These are phyloP conservation scores for Triticum monococcum DNA, from an alignment of 176 grass and related monocot species.

Conservation along the genomic window DNA sequence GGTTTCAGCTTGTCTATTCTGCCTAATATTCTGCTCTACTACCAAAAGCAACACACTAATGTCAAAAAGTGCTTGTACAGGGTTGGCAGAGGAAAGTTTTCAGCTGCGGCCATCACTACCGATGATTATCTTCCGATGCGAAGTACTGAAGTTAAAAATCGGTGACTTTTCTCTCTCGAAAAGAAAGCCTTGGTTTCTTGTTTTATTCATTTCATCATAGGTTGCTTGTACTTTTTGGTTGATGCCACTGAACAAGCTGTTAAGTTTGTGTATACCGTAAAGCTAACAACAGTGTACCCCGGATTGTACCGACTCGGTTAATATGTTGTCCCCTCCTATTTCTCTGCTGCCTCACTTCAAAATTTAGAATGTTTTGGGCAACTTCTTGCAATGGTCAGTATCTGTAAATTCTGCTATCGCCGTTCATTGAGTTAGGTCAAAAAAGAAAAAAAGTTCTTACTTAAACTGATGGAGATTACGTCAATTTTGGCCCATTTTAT, in stretches of 20 bases:
- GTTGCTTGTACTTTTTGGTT: neutral
- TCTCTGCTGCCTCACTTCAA: neutral
- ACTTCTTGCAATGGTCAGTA: neutral
- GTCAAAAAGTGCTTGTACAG: constrained; percentile 40
- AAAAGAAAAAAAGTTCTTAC: neutral
- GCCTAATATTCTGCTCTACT: neutral
- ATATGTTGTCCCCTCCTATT: neutral
- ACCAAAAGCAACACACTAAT: neutral
- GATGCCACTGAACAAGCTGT: neutral
- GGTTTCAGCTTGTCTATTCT: neutral
- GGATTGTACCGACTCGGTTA: neutral
- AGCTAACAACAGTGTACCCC: neutral
- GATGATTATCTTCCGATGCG: constrained; percentile 88
- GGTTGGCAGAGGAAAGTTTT: constrained; percentile 46
- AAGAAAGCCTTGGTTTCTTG: constrained; percentile 3
- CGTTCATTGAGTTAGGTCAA: neutral
- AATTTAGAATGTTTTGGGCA: neutral
- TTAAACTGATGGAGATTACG: neutral
- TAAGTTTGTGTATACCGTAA: neutral
- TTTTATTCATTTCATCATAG: neutral
- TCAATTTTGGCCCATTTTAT: neutral
- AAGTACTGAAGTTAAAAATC: constrained; percentile 87
- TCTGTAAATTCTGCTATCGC: neutral
- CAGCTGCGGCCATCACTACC: constrained; percentile 44
- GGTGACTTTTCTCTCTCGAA: constrained; percentile 33